These are phyloP conservation scores for Aphanomyces cochlioides DNA, from an alignment of 352 stramenopile genomes.

Conservation along the genomic window DNA sequence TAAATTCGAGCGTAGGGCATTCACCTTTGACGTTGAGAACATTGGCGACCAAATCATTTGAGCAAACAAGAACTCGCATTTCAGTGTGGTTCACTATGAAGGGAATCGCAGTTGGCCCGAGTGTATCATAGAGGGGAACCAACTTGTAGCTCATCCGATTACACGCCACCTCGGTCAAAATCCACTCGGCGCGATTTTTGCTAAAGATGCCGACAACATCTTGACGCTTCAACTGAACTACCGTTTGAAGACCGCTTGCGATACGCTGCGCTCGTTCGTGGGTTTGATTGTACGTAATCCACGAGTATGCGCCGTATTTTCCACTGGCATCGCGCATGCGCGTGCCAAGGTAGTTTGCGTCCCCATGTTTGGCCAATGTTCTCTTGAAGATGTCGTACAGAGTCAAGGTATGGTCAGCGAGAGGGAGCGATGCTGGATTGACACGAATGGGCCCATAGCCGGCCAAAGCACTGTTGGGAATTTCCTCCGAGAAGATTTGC, in stretches of 20 bases:
- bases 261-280: slow-evolving; percentile 18
- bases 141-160: slow-evolving; percentile 43
- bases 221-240: slow-evolving; percentile 37
- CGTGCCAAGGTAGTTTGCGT: slow-evolving; percentile 50
- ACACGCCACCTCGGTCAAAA: slow-evolving; percentile 86
- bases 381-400: slow-evolving; percentile 28
- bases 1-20: slow-evolving; percentile 3
- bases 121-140: slow-evolving; percentile 44
- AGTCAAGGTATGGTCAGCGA: slow-evolving; percentile 22
- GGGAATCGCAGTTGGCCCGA: slow-evolving; percentile 31
- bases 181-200: slow-evolving; percentile 88
- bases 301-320: slow-evolving; percentile 45
- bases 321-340: slow-evolving; percentile 41
- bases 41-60: slow-evolving; percentile 20
- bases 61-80: slow-evolving; percentile 32
- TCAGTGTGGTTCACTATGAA: slow-evolving; percentile 32
- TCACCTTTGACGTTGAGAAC: slow-evolving; percentile 29
- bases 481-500: slow-evolving; percentile 28
- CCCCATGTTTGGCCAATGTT: neutral
- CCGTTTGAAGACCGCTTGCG: slow-evolving; percentile 15
- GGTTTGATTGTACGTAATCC: slow-evolving; percentile 51
- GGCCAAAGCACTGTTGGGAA: slow-evolving; percentile 3
- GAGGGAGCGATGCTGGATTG: neutral
- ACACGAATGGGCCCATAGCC: slow-evolving; percentile 26
- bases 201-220: slow-evolving; percentile 78